These are phyloP conservation scores for Panellus pusillus DNA, from an alignment of 768 basidiomycete species.

Conservation along the genomic window DNA sequence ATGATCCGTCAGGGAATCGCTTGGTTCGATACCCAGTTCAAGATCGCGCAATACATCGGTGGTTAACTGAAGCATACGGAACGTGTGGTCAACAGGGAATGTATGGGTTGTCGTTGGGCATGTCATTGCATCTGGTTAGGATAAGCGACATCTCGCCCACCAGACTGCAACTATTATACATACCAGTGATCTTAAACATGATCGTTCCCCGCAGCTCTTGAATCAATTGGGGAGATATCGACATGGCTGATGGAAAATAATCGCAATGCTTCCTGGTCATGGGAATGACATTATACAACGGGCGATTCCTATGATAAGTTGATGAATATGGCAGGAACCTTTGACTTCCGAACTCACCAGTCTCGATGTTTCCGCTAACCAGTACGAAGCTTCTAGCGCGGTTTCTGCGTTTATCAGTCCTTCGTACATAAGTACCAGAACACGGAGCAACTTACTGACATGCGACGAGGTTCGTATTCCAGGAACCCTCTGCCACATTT, in stretches of 20 bases:
- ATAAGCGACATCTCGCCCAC: neutral
- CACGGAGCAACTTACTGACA: neutral
- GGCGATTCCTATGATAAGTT: neutral
- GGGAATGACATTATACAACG: neutral
- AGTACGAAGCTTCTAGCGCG: neutral
- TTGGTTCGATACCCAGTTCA: too few species aligned
- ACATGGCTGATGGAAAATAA: neutral
- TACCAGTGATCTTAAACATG: neutral
- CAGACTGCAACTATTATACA: neutral
- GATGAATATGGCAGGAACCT: too few species aligned
- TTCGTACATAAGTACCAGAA: too few species aligned
- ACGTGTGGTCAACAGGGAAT: neutral
- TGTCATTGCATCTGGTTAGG: neutral
- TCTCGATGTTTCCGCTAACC: neutral
- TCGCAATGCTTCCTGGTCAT: neutral
- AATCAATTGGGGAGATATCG: neutral
- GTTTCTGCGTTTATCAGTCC: neutral
- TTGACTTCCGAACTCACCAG: too few species aligned
- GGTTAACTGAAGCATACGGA: neutral
- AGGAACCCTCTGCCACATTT: neutral
- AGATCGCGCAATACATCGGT: neutral
- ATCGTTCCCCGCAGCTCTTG: neutral
- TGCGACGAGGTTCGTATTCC: neutral
- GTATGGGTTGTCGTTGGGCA: neutral
- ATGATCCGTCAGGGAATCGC: neutral